Conservation (phyloP, 768 basidiomycete genomes). For the Leccinum aurantiacum region DNA sequence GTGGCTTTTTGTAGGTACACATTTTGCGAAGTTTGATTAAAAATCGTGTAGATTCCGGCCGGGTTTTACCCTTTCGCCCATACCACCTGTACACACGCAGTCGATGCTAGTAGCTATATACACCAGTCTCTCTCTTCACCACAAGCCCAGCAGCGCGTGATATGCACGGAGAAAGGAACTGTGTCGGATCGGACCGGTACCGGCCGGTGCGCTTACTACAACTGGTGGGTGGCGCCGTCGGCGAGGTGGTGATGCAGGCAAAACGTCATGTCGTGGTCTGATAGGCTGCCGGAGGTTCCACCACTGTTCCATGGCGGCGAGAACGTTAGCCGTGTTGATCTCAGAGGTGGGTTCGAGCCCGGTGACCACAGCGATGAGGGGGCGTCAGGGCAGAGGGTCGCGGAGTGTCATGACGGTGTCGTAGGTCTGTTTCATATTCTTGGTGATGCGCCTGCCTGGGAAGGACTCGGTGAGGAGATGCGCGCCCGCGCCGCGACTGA, state of each 20-base stretch:
- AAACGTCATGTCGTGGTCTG: constrained; percentile 14
- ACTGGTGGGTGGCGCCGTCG: constrained; percentile 9
- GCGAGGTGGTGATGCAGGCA: constrained; percentile 23
- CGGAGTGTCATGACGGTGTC: constrained; percentile 18
- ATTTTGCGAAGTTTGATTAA: no score
- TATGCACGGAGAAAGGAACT: no score
- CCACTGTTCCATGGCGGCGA: constrained; percentile 25
- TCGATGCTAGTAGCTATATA: no score
- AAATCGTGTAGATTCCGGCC: no score
- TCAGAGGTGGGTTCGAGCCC: constrained; percentile 19
- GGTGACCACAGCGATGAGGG: constrained; percentile 21
- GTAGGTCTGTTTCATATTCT: constrained; percentile 22
- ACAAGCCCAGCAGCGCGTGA: no score
- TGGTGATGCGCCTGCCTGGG: constrained; percentile 20
- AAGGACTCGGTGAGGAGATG: constrained; percentile 19
- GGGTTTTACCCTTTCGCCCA: no score
- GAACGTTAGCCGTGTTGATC: not conserved
- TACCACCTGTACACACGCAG: no score
- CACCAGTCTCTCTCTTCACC: no score
- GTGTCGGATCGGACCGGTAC: not conserved
- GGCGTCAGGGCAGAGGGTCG: constrained; percentile 16
- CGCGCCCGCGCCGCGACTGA: constrained; percentile 13
- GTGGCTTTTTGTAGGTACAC: no score
- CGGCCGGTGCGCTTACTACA: constrained; percentile 4
- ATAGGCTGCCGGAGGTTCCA: constrained; percentile 14